Evolutionary conservation across 768 basidiomycete genomes (phyloP).

Genomic region (Flagelloscypha sp.): DNA sequence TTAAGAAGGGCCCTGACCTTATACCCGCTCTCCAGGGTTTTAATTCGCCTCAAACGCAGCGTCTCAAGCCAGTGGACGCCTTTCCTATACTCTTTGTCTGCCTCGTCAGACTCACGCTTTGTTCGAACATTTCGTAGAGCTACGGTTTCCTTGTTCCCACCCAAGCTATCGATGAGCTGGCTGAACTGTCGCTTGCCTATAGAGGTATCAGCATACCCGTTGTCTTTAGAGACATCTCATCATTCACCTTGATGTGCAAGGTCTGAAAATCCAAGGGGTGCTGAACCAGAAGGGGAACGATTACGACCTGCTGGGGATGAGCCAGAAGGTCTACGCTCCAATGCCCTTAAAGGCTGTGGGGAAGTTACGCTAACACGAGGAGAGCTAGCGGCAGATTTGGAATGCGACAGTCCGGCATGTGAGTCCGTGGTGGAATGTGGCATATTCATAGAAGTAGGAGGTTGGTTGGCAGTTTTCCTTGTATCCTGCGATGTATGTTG

Average conservation of each 20-base stretch:
- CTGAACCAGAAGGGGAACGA: constrained; percentile 76
- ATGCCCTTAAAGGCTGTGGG: constrained; percentile 67
- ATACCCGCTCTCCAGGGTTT: constrained; percentile 75
- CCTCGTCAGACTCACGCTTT: constrained; percentile 88
- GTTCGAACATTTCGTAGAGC: constrained; percentile 72
- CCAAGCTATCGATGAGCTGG: constrained; percentile 64
- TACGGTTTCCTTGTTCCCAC: constrained; percentile 48
- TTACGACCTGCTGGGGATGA: constrained; percentile 46
- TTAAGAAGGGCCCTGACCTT: constrained; percentile 38
- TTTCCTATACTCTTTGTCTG: constrained; percentile 90
- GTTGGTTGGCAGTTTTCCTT: too few species aligned
- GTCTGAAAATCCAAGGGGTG: constrained; percentile 79
- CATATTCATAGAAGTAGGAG: too few species aligned
- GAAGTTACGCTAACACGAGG: constrained; percentile 51
- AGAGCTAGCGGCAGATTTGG: constrained; percentile 38
- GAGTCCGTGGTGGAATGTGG: too few species aligned
- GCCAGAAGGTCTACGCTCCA: constrained; percentile 67
- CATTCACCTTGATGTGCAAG: constrained; percentile 71
- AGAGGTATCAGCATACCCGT: constrained; percentile 4
- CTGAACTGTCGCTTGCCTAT: constrained; percentile 81
- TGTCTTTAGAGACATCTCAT: not conserved
- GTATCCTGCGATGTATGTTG: too few species aligned
- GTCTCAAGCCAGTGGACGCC: constrained; percentile 93
- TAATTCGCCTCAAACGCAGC: constrained; percentile 69
- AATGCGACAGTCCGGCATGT: constrained; percentile 24